A percentile compares a stretch with the other conserved stretches of the same genome.
Evolutionary conservation across 352 stramenopile genomes (phyloP).

Genomic region (Globisporangium middletonii): DNA sequence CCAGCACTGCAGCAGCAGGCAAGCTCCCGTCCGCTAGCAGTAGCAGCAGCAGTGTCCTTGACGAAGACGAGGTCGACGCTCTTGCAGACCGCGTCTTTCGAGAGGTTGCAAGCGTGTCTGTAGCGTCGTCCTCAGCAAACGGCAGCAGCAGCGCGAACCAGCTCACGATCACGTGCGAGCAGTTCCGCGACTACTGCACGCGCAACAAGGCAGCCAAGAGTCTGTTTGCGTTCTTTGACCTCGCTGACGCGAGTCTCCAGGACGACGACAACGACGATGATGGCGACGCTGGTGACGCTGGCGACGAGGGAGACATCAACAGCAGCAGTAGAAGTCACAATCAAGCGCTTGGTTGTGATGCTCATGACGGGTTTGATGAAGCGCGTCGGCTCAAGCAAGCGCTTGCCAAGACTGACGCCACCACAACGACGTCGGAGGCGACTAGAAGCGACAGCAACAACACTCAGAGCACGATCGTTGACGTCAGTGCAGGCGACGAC

Average conservation of each 20-base stretch:
- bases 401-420: conserved; percentile 4
- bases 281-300: conserved; percentile 7
- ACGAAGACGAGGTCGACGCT: conserved; percentile 64
- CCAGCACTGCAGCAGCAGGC: background rate
- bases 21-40: conserved; percentile 1
- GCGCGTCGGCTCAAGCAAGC: conserved; percentile 7
- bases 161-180: conserved; percentile 59
- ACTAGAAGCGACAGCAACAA: background rate
- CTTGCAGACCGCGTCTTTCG: conserved; percentile 59
- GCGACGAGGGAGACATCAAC: background rate
- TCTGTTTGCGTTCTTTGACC: conserved; percentile 66
- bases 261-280: conserved; percentile 8
- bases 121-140: background rate
- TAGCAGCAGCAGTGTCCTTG: conserved; percentile 3
- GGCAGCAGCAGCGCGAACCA: conserved; percentile 19
- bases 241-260: conserved; percentile 20
- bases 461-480: background rate
- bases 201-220: conserved; percentile 50
- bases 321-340: background rate
- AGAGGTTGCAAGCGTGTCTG: conserved; percentile 46
- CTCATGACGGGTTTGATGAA: conserved; percentile 4
- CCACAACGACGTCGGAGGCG: no score
- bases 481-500: conserved; percentile 9
- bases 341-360: no score
- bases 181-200: conserved; percentile 71